phyloP scores from a whole-genome alignment of 257 asterid genomes.

The Penstemon davidsonii region DNA sequence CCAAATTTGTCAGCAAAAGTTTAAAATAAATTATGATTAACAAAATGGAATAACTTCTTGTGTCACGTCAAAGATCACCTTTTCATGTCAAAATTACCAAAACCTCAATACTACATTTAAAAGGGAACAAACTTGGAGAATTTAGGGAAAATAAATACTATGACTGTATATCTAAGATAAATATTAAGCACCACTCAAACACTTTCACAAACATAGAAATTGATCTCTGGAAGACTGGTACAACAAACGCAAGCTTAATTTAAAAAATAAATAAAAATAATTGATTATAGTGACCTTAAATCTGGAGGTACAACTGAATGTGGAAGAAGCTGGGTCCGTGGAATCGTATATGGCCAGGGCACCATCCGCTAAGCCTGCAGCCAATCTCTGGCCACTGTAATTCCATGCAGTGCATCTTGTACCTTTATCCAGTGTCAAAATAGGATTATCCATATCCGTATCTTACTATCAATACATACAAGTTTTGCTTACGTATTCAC shows the following conservation, averaged over 20 bases:
- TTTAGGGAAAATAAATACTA: no score
- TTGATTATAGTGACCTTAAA: conserved; percentile 45
- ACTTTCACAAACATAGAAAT: not conserved
- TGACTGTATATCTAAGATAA: no score
- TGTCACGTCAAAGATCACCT: not conserved
- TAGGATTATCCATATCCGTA: conserved; percentile 50
- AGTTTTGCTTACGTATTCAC: not conserved
- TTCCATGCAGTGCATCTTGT: conserved; percentile 81
- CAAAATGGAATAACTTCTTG: not conserved
- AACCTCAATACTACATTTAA: no score
- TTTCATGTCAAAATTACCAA: no score
- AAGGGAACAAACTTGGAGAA: no score
- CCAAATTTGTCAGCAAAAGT: not conserved
- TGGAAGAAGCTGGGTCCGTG: conserved; percentile 66
- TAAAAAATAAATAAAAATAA: not conserved
- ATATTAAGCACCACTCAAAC: not conserved
- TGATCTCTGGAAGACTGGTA: not conserved
- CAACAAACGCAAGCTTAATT: not conserved
- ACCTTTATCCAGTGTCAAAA: conserved; percentile 58
- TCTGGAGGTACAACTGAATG: conserved; percentile 47
- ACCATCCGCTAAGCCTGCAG: conserved; percentile 64
- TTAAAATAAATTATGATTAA: not conserved
- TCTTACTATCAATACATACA: not conserved
- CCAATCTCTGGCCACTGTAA: conserved; percentile 76
- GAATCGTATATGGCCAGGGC: conserved; percentile 57